Evolutionary conservation across 768 basidiomycete species (phyloP).

Genomic region (Steccherinum ochraceum): DNA sequence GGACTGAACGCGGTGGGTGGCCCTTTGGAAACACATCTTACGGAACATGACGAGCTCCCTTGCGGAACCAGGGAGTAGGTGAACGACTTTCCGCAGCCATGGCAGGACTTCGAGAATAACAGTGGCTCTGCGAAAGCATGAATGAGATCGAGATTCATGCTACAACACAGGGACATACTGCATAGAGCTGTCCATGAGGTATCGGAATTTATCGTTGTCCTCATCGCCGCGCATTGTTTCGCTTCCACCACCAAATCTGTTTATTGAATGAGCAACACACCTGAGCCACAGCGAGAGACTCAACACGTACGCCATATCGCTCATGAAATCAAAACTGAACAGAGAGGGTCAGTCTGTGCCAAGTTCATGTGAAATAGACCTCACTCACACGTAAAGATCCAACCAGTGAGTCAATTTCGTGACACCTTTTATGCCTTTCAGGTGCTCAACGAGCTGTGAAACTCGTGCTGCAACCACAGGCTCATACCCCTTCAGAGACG

Average conservation of each 20-base stretch:
- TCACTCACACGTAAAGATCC: conserved; percentile 11
- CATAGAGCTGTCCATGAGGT: not conserved
- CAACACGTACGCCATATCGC: conserved; percentile 36
- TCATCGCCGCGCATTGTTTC: conserved; percentile 20
- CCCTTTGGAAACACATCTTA: not conserved
- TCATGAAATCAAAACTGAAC: conserved; percentile 29
- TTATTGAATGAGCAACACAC: not conserved
- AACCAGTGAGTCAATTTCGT: conserved; percentile 8
- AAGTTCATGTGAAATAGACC: conserved; percentile 21
- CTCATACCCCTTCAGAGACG: conserved; percentile 40
- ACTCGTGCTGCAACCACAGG: conserved; percentile 27
- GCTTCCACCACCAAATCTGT: conserved; percentile 22
- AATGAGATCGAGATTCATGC: too few species aligned
- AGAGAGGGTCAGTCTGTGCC: not conserved
- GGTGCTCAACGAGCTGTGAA: conserved; percentile 10
- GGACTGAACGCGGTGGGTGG: conserved; percentile 9
- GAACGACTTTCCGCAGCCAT: conserved; percentile 1
- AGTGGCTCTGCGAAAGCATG: not conserved
- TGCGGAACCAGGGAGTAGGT: not conserved
- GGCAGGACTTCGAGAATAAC: conserved; percentile 6
- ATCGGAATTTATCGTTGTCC: conserved; percentile 4
- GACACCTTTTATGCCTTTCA: not conserved
- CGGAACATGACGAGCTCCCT: not conserved
- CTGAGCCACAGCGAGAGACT: not conserved
- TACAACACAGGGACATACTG: conserved; percentile 2